phyloP scores from a whole-genome alignment of 371 early-diverging fungal species.

The Mucor irregularis region DNA sequence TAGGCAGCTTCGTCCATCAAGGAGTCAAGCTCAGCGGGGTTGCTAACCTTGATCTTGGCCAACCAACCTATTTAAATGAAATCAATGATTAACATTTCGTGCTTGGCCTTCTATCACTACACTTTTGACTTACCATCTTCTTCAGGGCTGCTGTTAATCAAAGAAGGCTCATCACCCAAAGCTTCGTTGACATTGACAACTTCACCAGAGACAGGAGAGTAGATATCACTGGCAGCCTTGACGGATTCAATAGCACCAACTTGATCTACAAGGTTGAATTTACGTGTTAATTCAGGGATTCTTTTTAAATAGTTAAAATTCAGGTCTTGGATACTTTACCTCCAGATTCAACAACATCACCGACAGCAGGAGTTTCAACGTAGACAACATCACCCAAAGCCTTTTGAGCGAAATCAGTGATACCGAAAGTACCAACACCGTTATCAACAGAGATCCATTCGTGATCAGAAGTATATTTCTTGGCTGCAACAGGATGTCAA shows the following conservation, averaged over 20 bases:
- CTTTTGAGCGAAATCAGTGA: conserved; percentile 90
- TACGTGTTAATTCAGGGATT: no score
- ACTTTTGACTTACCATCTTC: conserved; percentile 64
- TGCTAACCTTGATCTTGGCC: conserved; percentile 83
- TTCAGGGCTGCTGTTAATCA: conserved; percentile 83
- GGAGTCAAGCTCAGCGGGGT: conserved; percentile 65
- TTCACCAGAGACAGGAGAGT: conserved; percentile 85
- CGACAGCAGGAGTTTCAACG: conserved; percentile 79
- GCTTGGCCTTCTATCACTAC: conserved; percentile 3
- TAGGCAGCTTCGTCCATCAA: conserved; percentile 80
- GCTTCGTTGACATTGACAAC: conserved; percentile 76
- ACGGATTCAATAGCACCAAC: conserved; percentile 94
- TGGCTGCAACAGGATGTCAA: conserved; percentile 35
- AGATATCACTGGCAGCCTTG: conserved; percentile 94
- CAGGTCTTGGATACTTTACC: conserved; percentile 48
- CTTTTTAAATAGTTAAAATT: no score
- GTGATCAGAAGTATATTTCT: conserved; percentile 86
- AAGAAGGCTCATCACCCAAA: conserved; percentile 66
- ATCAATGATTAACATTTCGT: background rate
- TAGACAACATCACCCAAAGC: conserved; percentile 95
- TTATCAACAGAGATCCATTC: conserved; percentile 87
- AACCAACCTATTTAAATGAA: conserved; percentile 79
- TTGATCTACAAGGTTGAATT: conserved; percentile 62
- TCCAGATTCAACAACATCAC: conserved; percentile 53
- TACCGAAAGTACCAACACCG: conserved; percentile 87